A percentile compares a stretch with the other conserved stretches of the same genome.
phyloP scores from a whole-genome alignment of 179 eudicot species.

The Heliamphora pulchella region DNA sequence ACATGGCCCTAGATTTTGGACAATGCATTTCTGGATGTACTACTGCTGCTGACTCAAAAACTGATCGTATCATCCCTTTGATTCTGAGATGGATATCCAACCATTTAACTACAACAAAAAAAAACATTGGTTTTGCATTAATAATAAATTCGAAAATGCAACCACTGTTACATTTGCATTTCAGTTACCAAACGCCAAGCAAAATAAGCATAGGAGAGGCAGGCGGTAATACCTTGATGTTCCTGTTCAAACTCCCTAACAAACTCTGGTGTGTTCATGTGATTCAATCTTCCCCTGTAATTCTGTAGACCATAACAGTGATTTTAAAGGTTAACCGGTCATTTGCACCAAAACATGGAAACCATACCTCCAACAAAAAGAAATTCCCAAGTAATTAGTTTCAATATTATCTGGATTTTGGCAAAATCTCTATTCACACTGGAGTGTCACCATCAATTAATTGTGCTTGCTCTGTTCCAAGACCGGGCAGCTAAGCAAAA shows the following conservation, averaged over 20 bases:
- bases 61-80: slow-evolving; percentile 64
- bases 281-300: slow-evolving; percentile 77
- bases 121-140: not conserved
- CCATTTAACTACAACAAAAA: slow-evolving; percentile 68
- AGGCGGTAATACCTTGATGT: slow-evolving; percentile 50
- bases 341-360: not conserved
- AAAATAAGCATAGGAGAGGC: not conserved
- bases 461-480: not conserved
- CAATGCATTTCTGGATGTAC: slow-evolving; percentile 94
- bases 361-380: not conserved
- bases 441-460: not conserved
- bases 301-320: slow-evolving; percentile 41
- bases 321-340: not conserved
- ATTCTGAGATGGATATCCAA: slow-evolving; percentile 58
- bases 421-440: too few species aligned
- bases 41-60: slow-evolving; percentile 75
- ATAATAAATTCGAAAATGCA: not conserved
- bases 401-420: not conserved
- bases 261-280: slow-evolving; percentile 75
- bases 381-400: not conserved
- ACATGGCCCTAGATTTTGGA: slow-evolving; percentile 81
- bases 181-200: not conserved
- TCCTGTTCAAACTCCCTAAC: slow-evolving; percentile 81
- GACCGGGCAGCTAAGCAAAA: not conserved
- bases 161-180: not conserved